Conservation (phyloP, 805 yeast genomes). For the Wickerhamomyces subpelliculosus region DNA sequence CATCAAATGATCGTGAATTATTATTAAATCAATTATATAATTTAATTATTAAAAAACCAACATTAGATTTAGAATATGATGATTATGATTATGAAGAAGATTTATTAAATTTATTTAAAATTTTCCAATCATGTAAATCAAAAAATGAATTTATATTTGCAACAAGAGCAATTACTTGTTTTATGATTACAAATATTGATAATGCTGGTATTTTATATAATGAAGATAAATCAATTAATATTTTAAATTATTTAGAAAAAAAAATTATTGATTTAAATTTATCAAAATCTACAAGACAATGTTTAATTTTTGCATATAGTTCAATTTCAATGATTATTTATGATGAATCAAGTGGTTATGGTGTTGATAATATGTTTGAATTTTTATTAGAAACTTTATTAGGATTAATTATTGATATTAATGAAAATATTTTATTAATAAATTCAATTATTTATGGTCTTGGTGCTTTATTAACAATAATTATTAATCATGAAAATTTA, state of each 20-base stretch:
- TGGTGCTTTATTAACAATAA: conserved; percentile 17
- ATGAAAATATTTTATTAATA: conserved; percentile 5
- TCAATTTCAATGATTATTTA: conserved; percentile 14
- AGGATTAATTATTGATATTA: conserved; percentile 7
- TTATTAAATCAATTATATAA: conserved; percentile 19
- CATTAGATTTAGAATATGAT: conserved; percentile 8
- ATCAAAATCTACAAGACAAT: conserved; percentile 10
- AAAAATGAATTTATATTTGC: conserved; percentile 10
- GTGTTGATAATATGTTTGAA: conserved; percentile 16
- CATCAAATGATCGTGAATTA: conserved; percentile 18
- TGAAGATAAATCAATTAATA: conserved; percentile 10
- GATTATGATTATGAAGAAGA: conserved; percentile 13
- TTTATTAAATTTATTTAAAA: conserved; percentile 10
- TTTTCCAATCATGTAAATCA: conserved; percentile 12
- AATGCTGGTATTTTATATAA: conserved; percentile 13
- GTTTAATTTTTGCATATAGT: conserved; percentile 18
- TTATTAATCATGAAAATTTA: conserved; percentile 6
- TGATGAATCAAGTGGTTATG: conserved; percentile 22
- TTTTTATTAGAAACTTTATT: conserved; percentile 12
- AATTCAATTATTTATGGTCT: conserved; percentile 17
- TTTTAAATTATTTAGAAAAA: conserved; percentile 13
- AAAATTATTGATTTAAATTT: conserved; percentile 12
- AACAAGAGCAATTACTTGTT: conserved; percentile 14
- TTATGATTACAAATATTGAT: conserved; percentile 18
- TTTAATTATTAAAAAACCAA: conserved; percentile 13